phyloP scores from a whole-genome alignment of 2,329 filamentous ascomycete genomes.

The Colletotrichum musicola region DNA sequence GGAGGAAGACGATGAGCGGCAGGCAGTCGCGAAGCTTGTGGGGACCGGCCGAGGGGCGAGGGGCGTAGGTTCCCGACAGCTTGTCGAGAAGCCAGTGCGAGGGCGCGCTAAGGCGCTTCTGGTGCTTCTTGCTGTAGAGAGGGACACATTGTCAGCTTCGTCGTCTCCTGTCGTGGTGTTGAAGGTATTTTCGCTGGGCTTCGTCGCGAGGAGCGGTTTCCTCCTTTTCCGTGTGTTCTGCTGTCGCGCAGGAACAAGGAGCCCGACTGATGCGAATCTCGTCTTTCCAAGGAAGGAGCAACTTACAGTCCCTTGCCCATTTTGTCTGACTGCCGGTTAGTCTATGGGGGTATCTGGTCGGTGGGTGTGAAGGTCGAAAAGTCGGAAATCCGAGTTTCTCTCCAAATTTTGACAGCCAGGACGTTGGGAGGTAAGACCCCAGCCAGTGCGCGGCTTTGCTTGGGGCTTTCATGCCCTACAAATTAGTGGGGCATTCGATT shows the following conservation, averaged over 20 bases:
- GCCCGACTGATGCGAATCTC: not conserved
- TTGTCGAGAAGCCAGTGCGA: constrained; percentile 99
- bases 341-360: constrained; percentile 39
- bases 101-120: constrained; percentile 99
- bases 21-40: constrained; percentile 99
- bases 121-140: constrained; percentile 89
- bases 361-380: constrained; percentile 37
- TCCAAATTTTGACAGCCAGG: constrained; percentile 5
- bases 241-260: not conserved
- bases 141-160: constrained; percentile 50
- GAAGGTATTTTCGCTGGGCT: too few relatives aligned
- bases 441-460: constrained; percentile 24
- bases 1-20: constrained; percentile 98
- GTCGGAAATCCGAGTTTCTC: constrained; percentile 6
- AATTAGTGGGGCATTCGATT: not conserved
- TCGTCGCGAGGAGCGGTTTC: not conserved
- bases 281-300: not conserved
- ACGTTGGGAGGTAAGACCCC: not conserved
- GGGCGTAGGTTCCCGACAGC: constrained; percentile 90
- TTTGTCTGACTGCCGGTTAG: constrained; percentile 53
- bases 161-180: not conserved
- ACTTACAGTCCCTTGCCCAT: constrained; percentile 77
- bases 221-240: not conserved
- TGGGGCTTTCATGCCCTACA: constrained; percentile 12
- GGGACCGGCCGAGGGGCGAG: constrained; percentile 83